Base-by-base conservation (phyloP, 768 basidiomycete species). In the Cystobasidiopsis lactophilus region DNA sequence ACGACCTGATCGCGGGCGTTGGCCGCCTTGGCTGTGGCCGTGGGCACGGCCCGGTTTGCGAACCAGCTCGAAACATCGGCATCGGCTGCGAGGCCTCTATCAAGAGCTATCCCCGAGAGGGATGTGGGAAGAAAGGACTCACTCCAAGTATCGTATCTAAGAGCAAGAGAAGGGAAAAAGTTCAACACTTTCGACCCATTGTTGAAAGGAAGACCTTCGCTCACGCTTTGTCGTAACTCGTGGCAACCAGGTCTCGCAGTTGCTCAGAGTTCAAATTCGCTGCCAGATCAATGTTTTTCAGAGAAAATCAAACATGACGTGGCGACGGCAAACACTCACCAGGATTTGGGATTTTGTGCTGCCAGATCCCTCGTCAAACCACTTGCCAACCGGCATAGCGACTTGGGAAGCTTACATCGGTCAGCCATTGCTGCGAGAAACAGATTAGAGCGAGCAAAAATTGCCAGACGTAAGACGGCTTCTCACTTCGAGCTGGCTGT, bases 281-380 rank as follows among this genome's bases (percentile, higher is more conserved):
- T 54, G 27, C 3, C 7, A 49, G 33, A n/a, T 5, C 11, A 43
- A 3, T 27, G 40, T 46, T 44, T 47, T 19, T 35, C 14, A 19
- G 14, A 30, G 5, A 23, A 24, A 31, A 16, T 14, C n/a, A 21
- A 18, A 13, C n/a, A n/a, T n/a, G n/a, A n/a, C n/a, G n/a, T n/a
- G n/a, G n/a, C n/a, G n/a, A 19, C 23, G 35, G 35, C 14, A n/a
- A n/a, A 7, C 5, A 44, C 53, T 53, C 41, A 23, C 43, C 53
- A 5, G 62, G 62, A 29, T 57, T 58, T 19, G 62, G 62, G 13
- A 63, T 59, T 48, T 58, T 49, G 66, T 80, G 78, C 0, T 75
- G 72, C 40, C 75, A 69, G 51, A 85, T 76, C 79, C 81, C 85
- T 30, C 71, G 64, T n/a, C n/a, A n/a, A 55, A 73, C 70, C 27